Percentiles rank a stretch among this genome's conserved stretches.
Conservation (phyloP, 2,329 filamentous ascomycete genomes). For the Rhynchosporium secalis region DNA sequence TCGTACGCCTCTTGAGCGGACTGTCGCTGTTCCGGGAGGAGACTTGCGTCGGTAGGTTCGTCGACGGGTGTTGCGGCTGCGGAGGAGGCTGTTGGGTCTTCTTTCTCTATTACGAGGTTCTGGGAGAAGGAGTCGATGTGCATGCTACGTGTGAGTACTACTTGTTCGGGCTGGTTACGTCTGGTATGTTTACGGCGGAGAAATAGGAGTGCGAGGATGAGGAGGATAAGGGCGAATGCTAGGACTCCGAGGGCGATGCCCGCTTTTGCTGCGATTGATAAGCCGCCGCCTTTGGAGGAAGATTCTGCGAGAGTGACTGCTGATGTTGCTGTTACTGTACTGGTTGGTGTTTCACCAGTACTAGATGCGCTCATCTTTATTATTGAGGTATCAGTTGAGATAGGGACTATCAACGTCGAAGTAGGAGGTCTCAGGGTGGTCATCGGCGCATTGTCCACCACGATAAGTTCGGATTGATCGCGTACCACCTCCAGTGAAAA, state of each 20-base stretch:
- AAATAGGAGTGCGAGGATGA: slow-evolving; percentile 27
- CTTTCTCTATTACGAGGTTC: slow-evolving; percentile 29
- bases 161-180: slow-evolving; percentile 24
- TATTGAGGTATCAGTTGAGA: background rate
- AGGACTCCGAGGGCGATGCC: slow-evolving; percentile 32
- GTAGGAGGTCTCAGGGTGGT: background rate
- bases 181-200: slow-evolving; percentile 27
- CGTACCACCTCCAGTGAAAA: too few species aligned
- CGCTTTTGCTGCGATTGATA: slow-evolving; percentile 28
- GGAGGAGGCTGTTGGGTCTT: slow-evolving; percentile 16
- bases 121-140: slow-evolving; percentile 28
- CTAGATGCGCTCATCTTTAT: background rate
- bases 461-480: background rate
- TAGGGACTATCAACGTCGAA: background rate
- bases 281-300: slow-evolving; percentile 7
- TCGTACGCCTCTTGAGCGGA: slow-evolving; percentile 23
- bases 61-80: slow-evolving; percentile 1
- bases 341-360: slow-evolving; percentile 1
- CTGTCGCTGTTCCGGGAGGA: slow-evolving; percentile 24
- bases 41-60: slow-evolving; percentile 1
- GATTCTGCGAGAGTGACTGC: background rate
- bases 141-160: slow-evolving; percentile 27
- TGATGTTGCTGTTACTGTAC: background rate
- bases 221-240: slow-evolving; percentile 24
- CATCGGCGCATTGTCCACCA: background rate